Percentiles rank a stretch among this genome's conserved stretches.
phyloP scores from a whole-genome alignment of 352 stramenopile genomes.

The Lagenidium giganteum region DNA sequence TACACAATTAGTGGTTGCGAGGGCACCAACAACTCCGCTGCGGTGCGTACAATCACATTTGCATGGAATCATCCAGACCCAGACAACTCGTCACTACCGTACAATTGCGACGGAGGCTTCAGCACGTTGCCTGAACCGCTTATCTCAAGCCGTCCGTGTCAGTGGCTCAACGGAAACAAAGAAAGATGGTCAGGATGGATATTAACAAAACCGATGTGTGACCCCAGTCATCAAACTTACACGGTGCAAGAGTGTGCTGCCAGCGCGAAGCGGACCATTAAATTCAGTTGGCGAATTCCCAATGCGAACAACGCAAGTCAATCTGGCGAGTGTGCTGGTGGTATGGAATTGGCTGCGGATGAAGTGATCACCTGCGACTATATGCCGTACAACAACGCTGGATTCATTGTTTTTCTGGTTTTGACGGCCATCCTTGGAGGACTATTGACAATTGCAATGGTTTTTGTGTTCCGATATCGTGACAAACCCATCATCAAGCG shows the following conservation, averaged over 20 bases:
- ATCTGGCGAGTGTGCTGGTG: slow-evolving; percentile 31
- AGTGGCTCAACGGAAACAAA: slow-evolving; percentile 26
- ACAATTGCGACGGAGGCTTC: slow-evolving; percentile 33
- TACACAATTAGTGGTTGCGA: slow-evolving; percentile 26
- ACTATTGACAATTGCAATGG: no score
- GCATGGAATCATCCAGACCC: slow-evolving; percentile 29
- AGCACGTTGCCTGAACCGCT: slow-evolving; percentile 17
- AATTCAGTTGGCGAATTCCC: slow-evolving; percentile 30
- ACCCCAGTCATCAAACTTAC: slow-evolving; percentile 34
- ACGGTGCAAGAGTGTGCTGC: slow-evolving; percentile 26
- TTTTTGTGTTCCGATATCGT: slow-evolving; percentile 30
- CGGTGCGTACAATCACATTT: slow-evolving; percentile 24
- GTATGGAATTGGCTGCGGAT: slow-evolving; percentile 12
- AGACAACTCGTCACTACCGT: slow-evolving; percentile 26
- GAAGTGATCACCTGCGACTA: slow-evolving; percentile 41
- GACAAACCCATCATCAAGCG: slow-evolving; percentile 50
- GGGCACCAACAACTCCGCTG: slow-evolving; percentile 6
- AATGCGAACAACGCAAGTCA: slow-evolving; percentile 14
- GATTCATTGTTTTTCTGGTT: no score
- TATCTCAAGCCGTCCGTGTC: slow-evolving; percentile 29
- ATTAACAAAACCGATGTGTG: slow-evolving; percentile 20
- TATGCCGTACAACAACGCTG: slow-evolving; percentile 19
- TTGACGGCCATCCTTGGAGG: no score
- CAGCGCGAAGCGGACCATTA: slow-evolving; percentile 14
- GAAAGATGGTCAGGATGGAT: slow-evolving; percentile 32